A percentile compares a stretch with the other conserved stretches of the same genome.
Conservation (phyloP, 345 rosid genomes). For the Ricinus communis region DNA sequence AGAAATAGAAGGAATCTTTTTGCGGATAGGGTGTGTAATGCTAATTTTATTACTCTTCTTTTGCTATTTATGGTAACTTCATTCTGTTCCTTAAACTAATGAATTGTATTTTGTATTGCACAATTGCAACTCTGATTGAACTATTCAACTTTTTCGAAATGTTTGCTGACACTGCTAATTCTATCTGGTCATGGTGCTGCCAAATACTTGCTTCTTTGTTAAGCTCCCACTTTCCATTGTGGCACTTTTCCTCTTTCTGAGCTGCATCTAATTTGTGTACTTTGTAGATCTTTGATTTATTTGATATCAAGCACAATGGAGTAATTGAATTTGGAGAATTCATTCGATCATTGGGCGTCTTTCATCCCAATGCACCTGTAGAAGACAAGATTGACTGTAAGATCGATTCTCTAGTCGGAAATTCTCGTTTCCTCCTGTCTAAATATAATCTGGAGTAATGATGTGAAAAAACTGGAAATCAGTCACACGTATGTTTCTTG, state of each 20-base stretch:
- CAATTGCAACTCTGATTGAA: neutral
- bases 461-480: neutral
- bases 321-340: conserved; percentile 91
- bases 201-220: neutral
- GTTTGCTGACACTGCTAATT: neutral
- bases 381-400: conserved; percentile 73
- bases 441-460: neutral
- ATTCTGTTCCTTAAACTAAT: neutral
- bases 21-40: conserved; percentile 69
- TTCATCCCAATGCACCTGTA: conserved; percentile 73
- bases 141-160: neutral
- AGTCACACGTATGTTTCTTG: neutral
- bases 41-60: neutral
- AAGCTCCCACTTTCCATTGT: neutral
- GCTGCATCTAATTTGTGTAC: neutral
- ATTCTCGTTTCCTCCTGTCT: neutral
- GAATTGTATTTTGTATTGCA: neutral
- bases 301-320: conserved; percentile 87
- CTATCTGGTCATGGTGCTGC: neutral
- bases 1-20: conserved; percentile 70
- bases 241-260: neutral
- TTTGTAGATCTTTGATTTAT: conserved; percentile 71
- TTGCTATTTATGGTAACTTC: neutral
- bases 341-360: conserved; percentile 77
- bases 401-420: conserved; percentile 15